These are phyloP conservation scores for Crithidia brevicula DNA, from an alignment of 208 protist genomes.

Conservation along the genomic window DNA sequence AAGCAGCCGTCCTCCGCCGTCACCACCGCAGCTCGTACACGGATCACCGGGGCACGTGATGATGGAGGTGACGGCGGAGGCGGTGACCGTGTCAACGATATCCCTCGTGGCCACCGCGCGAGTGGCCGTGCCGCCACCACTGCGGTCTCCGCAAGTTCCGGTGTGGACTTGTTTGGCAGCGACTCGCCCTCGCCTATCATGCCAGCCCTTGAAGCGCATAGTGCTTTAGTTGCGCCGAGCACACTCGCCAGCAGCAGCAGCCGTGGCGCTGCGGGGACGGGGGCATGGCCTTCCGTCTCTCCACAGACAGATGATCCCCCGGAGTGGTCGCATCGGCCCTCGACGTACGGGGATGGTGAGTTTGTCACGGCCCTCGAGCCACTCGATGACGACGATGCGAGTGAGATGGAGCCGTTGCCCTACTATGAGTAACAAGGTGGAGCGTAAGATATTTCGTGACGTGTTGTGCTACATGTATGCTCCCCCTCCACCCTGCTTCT, in stretches of 20 bases:
- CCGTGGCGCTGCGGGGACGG: not conserved
- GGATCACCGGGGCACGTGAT: not conserved
- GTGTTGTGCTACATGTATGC: no score
- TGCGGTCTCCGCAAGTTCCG: not conserved
- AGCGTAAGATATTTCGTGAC: no score
- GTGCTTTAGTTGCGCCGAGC: not conserved
- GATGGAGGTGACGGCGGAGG: not conserved
- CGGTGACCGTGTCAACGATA: no score
- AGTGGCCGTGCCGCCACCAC: not conserved
- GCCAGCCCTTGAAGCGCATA: constrained; percentile 4
- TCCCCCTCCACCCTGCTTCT: no score
- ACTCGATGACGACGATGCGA: constrained; percentile 16
- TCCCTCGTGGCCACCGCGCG: constrained; percentile 10
- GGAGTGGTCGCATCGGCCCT: not conserved
- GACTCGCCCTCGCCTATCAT: constrained; percentile 12
- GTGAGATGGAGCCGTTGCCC: not conserved
- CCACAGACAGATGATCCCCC: not conserved
- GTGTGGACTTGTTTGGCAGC: constrained; percentile 1
- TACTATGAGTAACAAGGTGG: not conserved
- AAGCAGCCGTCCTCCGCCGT: not conserved
- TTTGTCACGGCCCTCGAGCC: constrained; percentile 38
- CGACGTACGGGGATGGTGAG: not conserved
- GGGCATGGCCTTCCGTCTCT: not conserved
- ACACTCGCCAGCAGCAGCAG: no score
- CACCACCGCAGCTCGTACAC: not conserved